Base-by-base conservation (phyloP, 169 alveolate species). In the Eimeria maxima region DNA sequence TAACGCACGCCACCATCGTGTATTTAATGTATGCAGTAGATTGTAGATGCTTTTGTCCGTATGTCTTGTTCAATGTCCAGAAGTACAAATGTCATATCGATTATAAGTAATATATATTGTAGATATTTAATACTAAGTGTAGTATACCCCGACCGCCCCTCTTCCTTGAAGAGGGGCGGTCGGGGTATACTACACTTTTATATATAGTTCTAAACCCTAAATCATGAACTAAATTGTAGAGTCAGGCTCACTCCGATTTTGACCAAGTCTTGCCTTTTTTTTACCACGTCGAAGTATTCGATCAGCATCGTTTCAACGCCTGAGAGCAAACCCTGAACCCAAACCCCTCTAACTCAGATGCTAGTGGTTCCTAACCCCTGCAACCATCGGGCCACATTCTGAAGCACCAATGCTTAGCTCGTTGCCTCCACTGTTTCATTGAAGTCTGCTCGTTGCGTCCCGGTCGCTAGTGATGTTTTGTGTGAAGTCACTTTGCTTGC, bases 251-350 rank as follows among this genome's bases (percentile, higher is more conserved):
- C 89, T 80, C 67, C 89, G n/a, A 80, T 44, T 80, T 80, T 80
- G 44, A 80, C 33, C n/a, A 50, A 20, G 89, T 80, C 89, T 45
- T 80, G 89, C 22, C 89, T 44, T 27, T 27, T 44, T 16, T 80
- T 80, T 33, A 80, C 67, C 89, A 80, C 50, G n/a, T 80, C 67
- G 89, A 80, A 80, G 45, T 80, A 80, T 22, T 80, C 89, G 22
- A 80, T 50, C 69, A 80, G 44, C 89, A 80, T 80, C 67, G 89
- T 69, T 69, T 80, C 89, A 11, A 80, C 89, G 44, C 89, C 89
- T 80, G 67, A n/a, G 22, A 44, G 67, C 65, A 80, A 47, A 7
- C 69, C 69, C 47, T 27, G 47, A 24, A 44, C 60, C 67, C 67
- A n/a, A 80, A 47, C 7, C 87, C 57, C 87, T n/a, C 13, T 7